Evolutionary conservation across 2,329 filamentous ascomycete genomes (phyloP).

Genomic region (Sclerotiophoma versabilis): DNA sequence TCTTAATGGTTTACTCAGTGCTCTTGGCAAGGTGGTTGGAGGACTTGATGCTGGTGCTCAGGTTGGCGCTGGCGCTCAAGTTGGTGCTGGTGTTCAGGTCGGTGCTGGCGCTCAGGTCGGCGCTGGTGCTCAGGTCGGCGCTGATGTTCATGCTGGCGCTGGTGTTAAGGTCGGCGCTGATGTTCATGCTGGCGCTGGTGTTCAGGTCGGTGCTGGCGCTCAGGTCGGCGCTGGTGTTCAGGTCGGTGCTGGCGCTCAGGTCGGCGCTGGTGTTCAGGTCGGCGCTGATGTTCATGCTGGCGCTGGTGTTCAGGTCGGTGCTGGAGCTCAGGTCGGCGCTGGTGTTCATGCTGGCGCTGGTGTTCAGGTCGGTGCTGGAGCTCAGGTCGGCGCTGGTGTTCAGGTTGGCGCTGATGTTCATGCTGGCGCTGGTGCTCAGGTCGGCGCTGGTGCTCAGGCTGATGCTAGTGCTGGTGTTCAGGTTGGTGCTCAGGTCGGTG

Average conservation of each 20-base stretch:
- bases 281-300: not conserved
- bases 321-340: not conserved
- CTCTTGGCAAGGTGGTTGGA: not conserved
- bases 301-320: not conserved
- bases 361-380: not conserved
- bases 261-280: not conserved
- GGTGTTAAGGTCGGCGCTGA: not conserved
- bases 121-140: not conserved
- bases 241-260: not conserved
- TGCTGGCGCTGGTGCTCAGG: not conserved
- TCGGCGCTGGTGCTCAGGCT: not conserved
- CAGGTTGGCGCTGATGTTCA: not conserved
- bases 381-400: not conserved
- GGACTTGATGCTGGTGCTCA: not conserved
- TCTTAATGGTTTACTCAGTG: not conserved
- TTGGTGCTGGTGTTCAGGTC: not conserved
- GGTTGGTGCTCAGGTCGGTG: not conserved
- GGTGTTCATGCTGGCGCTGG: not conserved
- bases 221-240: not conserved
- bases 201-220: not conserved
- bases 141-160: not conserved
- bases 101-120: not conserved
- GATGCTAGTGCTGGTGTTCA: not conserved
- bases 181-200: not conserved
- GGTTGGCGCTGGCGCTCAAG: not conserved